Evolutionary conservation across 306 rosid genomes (phyloP).

Genomic region (Sophora flavescens): DNA sequence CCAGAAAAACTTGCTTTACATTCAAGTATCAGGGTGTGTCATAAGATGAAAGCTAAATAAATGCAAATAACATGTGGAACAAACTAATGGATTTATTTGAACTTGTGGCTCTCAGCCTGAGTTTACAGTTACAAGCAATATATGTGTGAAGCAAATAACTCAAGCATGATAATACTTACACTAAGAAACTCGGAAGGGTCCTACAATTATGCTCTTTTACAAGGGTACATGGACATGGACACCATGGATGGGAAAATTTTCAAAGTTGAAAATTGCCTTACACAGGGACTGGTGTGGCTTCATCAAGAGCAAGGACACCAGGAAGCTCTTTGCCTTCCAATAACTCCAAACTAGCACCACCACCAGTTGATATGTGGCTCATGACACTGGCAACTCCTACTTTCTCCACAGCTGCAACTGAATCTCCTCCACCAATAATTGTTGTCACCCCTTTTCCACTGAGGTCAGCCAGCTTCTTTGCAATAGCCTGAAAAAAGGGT

Average conservation of each 20-base stretch:
- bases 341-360: conserved; percentile 99
- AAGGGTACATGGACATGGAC: conserved; percentile 51
- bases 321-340: conserved; percentile 99
- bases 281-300: conserved; percentile 80
- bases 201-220: conserved; percentile 63
- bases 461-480: conserved; percentile 94
- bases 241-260: conserved; percentile 42
- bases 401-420: conserved; percentile 99
- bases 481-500: conserved; percentile 70
- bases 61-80: conserved; percentile 20
- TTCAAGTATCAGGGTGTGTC: conserved; percentile 12
- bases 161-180: conserved; percentile 63
- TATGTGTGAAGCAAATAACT: conserved; percentile 52
- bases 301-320: conserved; percentile 96
- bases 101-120: conserved; percentile 52
- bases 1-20: neutral
- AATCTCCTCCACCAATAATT: conserved; percentile 99
- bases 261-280: conserved; percentile 61
- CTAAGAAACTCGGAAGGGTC: conserved; percentile 53
- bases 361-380: conserved; percentile 99
- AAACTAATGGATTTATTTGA: conserved; percentile 54
- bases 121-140: conserved; percentile 56
- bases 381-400: conserved; percentile 93
- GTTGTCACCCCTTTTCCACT: conserved; percentile 98
- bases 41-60: neutral